A percentile compares a stretch with the other conserved stretches of the same genome.
phyloP scores from a whole-genome alignment of 257 asterid species.

The Scutellaria galericulata region DNA sequence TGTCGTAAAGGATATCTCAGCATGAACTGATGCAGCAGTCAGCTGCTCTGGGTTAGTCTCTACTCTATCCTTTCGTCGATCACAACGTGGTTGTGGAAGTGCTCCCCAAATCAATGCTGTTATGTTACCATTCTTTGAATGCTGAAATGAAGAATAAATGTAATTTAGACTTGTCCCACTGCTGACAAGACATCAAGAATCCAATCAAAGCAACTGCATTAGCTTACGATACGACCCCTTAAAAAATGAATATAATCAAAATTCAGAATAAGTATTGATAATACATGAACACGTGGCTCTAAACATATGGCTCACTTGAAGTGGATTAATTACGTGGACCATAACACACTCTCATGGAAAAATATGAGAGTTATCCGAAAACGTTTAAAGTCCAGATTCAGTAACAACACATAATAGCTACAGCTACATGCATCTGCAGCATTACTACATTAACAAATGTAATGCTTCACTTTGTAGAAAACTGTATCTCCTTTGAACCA shows the following conservation, averaged over 20 bases:
- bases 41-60: slow-evolving; percentile 99
- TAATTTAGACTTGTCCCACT: slow-evolving; percentile 16
- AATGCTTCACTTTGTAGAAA: neutral
- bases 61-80: slow-evolving; percentile 92
- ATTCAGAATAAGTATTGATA: neutral
- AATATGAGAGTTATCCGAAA: neutral
- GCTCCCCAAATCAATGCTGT: slow-evolving; percentile 98
- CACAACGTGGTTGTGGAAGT: slow-evolving; percentile 97
- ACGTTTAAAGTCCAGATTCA: neutral
- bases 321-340: neutral
- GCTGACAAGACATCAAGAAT: neutral
- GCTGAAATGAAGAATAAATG: slow-evolving; percentile 50
- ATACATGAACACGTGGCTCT: neutral
- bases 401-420: neutral
- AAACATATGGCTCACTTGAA: neutral
- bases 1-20: slow-evolving; percentile 86
- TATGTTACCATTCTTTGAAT: slow-evolving; percentile 66
- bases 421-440: neutral
- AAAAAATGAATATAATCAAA: neutral
- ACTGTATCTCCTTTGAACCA: neutral
- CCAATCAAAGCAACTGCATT: neutral
- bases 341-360: slow-evolving; percentile 5
- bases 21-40: slow-evolving; percentile 95
- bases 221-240: neutral
- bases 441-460: neutral